Evolutionary conservation across 805 yeast genomes (phyloP).

Genomic region (Candida ovalis): DNA sequence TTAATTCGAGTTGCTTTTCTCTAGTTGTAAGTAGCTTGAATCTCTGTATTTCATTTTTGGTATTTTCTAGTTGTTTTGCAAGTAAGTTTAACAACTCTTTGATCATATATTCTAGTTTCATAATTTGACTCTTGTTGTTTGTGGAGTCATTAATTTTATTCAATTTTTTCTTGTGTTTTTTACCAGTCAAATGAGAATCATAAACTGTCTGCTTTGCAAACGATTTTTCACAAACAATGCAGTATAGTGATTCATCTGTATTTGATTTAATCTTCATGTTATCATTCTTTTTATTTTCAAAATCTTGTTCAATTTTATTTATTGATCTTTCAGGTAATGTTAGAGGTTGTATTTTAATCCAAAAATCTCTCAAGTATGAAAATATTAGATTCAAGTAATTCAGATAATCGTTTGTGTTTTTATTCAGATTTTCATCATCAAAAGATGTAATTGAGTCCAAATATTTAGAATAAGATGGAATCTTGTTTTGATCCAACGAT

Average conservation of each 20-base stretch:
- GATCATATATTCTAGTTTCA: constrained; percentile 35
- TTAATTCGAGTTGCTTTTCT: constrained; percentile 57
- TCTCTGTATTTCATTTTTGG: constrained; percentile 63
- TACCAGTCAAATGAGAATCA: constrained; percentile 66
- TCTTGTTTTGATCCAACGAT: neutral
- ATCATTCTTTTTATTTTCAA: constrained; percentile 4
- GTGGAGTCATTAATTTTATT: constrained; percentile 4
- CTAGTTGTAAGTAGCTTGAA: constrained; percentile 63
- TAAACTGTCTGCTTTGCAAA: constrained; percentile 67
- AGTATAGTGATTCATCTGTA: constrained; percentile 38
- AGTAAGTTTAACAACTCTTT: constrained; percentile 36
- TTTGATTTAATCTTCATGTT: constrained; percentile 3
- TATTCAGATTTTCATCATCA: constrained; percentile 23
- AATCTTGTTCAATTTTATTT: constrained; percentile 21
- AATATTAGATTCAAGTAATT: constrained; percentile 44
- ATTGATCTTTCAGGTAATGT: constrained; percentile 34
- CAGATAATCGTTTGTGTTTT: constrained; percentile 34
- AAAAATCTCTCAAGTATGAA: constrained; percentile 47
- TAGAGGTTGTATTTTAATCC: constrained; percentile 47
- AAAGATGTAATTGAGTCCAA: constrained; percentile 7
- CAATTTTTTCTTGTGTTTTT: constrained; percentile 61
- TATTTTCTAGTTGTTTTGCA: constrained; percentile 38
- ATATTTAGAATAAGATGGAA: constrained; percentile 21
- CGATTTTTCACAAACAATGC: constrained; percentile 58
- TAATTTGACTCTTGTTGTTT: constrained; percentile 2